Conservation (phyloP, 2,329 filamentous ascomycete genomes). For the Botrytis paeoniae region DNA sequence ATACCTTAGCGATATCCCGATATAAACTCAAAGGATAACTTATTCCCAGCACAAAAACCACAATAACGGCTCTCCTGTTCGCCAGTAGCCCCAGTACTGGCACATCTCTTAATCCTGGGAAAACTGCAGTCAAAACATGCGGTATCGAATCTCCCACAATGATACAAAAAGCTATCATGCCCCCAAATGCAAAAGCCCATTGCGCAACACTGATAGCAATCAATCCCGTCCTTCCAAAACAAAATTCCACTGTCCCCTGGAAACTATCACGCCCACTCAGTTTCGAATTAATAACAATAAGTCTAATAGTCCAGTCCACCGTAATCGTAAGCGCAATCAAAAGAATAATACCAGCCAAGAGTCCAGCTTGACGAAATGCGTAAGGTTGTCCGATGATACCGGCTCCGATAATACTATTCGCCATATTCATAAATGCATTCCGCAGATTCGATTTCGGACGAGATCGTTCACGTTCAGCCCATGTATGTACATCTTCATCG, state of each 20-base stretch:
- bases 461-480: constrained; percentile 52
- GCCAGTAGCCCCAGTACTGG: constrained; percentile 80
- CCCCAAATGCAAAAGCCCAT: constrained; percentile 98
- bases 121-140: constrained; percentile 78
- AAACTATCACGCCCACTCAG: constrained; percentile 91
- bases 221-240: constrained; percentile 83
- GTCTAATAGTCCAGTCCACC: constrained; percentile 94
- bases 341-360: constrained; percentile 75
- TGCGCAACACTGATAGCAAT: constrained; percentile 88
- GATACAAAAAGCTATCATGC: constrained; percentile 97
- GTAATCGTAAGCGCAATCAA: constrained; percentile 76
- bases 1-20: constrained; percentile 92
- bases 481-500: constrained; percentile 45
- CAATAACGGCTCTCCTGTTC: constrained; percentile 78
- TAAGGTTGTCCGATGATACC: constrained; percentile 85
- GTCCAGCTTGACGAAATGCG: constrained; percentile 88
- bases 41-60: constrained; percentile 79
- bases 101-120: constrained; percentile 68
- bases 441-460: constrained; percentile 81
- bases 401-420: constrained; percentile 90
- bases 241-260: constrained; percentile 92
- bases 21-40: constrained; percentile 93
- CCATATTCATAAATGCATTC: constrained; percentile 99
- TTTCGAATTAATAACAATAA: constrained; percentile 98
- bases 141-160: constrained; percentile 97